Evolutionary conservation across 495 filamentous ascomycete species (phyloP).

Genomic region (Collariella sp.): DNA sequence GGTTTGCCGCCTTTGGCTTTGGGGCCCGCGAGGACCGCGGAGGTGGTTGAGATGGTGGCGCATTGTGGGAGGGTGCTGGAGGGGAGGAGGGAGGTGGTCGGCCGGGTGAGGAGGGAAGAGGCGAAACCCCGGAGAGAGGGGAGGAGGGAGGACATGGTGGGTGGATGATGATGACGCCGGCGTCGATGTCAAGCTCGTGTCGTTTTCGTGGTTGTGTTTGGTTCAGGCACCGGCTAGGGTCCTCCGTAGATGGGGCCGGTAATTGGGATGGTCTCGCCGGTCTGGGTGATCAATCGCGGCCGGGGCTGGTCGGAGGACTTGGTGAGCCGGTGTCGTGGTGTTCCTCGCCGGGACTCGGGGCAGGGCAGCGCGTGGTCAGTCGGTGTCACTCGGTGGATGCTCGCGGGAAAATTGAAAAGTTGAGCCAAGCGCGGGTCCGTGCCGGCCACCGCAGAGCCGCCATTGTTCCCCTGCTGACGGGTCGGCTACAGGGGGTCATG

Average conservation of each 20-base stretch:
- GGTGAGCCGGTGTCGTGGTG: conserved; percentile 1
- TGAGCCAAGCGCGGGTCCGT: conserved; percentile 4
- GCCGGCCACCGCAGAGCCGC: conserved; percentile 1
- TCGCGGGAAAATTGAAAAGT: conserved; percentile 4
- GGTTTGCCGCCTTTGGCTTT: background rate
- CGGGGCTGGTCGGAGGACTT: background rate
- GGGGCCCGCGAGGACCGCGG: background rate
- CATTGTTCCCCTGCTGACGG: background rate
- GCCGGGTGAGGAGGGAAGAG: conserved; percentile 18
- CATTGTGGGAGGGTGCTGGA: conserved; percentile 3
- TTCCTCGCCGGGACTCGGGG: background rate
- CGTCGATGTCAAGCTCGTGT: background rate
- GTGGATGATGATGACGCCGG: background rate
- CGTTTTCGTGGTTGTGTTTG: background rate
- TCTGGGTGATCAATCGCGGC: background rate
- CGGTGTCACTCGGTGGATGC: conserved; percentile 8
- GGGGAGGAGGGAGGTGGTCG: background rate
- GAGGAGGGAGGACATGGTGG: conserved; percentile 19
- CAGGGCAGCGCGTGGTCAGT: background rate
- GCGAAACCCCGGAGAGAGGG: conserved; percentile 23
- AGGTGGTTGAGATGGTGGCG: conserved; percentile 12
- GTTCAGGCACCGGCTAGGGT: background rate
- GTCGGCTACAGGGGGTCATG: background rate
- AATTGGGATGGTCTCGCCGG: background rate
- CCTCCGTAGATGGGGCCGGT: background rate